Evolutionary conservation across 768 basidiomycete species (phyloP), one percentile per base, ranked within the genome.

Genomic region (Lanmaoa pseudosensibilis): DNA sequence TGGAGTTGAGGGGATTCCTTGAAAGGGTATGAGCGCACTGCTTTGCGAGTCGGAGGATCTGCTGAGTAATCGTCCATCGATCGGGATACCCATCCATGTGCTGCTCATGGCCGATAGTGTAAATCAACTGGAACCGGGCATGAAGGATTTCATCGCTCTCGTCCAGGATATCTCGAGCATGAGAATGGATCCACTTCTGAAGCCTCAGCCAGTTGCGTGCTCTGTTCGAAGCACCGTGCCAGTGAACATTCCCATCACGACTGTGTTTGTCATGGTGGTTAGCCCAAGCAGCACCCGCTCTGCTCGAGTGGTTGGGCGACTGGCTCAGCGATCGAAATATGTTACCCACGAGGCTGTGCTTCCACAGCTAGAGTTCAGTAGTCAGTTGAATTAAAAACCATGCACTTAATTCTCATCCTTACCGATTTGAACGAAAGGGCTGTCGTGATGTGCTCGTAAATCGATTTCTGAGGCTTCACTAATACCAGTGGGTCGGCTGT

Each of bases 1-100:
- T 19, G 12, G 23, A 46, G 21, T 39, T 15, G 0, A 55, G 47
- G 21, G 12, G 11, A 23, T 43, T 2, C 4, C 12, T 50, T 21
- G 41, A 44, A 19, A 64, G 18, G 2, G 27, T n/a, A 23, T 21
- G 0, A 3, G 55, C 56, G 18, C 54, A 53, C 8, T 40, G 47
- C 13, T 50, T 50, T 0, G 65, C 47, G 11, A 67, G 60, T 19
- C 18, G 3, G 23, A 73, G 46, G 1, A 73, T 47, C n/a, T 73
- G 58, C 32, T 73, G 73, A 4, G 45, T 55, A 6, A 60, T 70
- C 1, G 45, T 54, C 72, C 72, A 73, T 43, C 72, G 51, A 37
- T 72, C 58, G 0, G 71, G 70, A 18, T 56, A 58, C 19, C 64
- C 67, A 13, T 73, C 52, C 1, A 75, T 39, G 5, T 57, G 48